Conservation (phyloP, 148 eudicot species). For the Rhododendron kiyosumense region DNA sequence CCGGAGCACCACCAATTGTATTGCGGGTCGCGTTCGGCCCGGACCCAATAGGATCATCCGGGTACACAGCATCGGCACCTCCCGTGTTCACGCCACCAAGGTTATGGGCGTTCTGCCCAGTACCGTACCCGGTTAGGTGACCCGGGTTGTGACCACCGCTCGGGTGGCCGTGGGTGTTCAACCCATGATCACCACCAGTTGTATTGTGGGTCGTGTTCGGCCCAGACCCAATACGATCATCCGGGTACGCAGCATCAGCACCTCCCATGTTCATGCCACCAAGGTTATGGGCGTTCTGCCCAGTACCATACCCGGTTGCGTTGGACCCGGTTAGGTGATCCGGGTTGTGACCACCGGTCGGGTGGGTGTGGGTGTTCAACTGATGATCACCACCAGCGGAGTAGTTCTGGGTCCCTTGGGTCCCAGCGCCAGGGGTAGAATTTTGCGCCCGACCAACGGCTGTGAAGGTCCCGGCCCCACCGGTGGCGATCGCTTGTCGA, state of each 20-base stretch:
- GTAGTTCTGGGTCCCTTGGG: background rate
- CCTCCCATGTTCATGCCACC: background rate
- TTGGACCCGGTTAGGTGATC: background rate
- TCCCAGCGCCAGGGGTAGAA: background rate
- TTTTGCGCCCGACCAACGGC: constrained; percentile 11
- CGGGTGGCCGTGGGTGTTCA: background rate
- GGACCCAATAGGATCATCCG: background rate
- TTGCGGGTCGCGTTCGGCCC: background rate
- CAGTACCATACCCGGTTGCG: background rate
- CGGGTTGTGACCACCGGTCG: background rate
- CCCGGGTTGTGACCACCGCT: background rate
- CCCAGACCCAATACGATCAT: no score
- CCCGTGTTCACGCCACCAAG: background rate
- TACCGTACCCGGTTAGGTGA: background rate
- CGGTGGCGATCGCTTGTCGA: constrained; percentile 19
- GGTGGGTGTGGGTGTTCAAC: background rate
- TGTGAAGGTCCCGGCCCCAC: constrained; percentile 25
- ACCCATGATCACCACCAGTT: background rate
- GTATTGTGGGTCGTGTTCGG: no score
- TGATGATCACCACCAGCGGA: background rate
- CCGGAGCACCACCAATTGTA: background rate
- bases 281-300: background rate
- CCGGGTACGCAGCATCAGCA: no score
- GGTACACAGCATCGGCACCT: background rate
- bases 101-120: background rate